phyloP scores from a whole-genome alignment of 495 filamentous ascomycete genomes.

The Lepraria neglecta region DNA sequence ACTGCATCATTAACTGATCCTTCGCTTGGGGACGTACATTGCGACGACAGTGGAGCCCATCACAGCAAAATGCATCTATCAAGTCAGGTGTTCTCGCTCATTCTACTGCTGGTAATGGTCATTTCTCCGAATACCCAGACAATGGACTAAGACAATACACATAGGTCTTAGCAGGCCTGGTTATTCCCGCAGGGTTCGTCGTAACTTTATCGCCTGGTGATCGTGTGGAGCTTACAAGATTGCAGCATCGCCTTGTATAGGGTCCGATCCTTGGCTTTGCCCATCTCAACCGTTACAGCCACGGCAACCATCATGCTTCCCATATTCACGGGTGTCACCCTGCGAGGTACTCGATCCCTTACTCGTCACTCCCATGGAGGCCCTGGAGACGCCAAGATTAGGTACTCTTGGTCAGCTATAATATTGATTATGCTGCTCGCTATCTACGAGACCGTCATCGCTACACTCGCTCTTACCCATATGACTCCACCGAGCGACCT shows the following conservation, averaged over 20 bases:
- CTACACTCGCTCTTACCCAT: conserved; percentile 26
- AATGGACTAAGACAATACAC: conserved; percentile 5
- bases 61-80: conserved; percentile 8
- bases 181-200: conserved; percentile 14
- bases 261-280: conserved; percentile 12
- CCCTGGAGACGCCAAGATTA: neutral
- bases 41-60: conserved; percentile 4
- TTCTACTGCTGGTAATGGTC: conserved; percentile 9
- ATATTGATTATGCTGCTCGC: conserved; percentile 16
- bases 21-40: too few species aligned
- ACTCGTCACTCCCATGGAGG: neutral
- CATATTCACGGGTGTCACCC: conserved; percentile 21
- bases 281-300: neutral
- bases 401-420: conserved; percentile 11
- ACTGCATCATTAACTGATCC: too few species aligned
- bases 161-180: conserved; percentile 6
- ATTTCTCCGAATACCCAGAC: conserved; percentile 5
- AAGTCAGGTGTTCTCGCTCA: conserved; percentile 8
- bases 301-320: conserved; percentile 24
- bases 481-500: conserved; percentile 16
- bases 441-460: conserved; percentile 28
- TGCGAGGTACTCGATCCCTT: conserved; percentile 7
- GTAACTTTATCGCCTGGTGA: neutral
- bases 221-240: neutral
- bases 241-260: conserved; percentile 11